phyloP scores from a whole-genome alignment of 768 basidiomycete species.

The Boletellus ananiceps region DNA sequence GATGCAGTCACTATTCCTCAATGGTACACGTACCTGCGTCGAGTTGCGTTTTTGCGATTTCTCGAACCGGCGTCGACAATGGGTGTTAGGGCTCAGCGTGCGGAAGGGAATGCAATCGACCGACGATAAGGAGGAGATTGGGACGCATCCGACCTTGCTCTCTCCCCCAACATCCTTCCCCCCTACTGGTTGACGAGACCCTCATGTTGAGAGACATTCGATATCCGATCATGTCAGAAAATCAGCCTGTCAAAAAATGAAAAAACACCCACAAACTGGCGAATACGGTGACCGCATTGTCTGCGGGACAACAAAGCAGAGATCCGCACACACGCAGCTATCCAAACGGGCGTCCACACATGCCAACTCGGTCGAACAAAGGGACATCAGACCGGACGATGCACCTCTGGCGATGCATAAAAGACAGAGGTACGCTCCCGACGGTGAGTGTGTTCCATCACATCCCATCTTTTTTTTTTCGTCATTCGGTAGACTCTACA shows the following conservation, averaged over 20 bases:
- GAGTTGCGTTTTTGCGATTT: too few species aligned
- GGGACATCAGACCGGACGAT: background rate
- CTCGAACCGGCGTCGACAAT: too few species aligned
- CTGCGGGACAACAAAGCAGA: background rate
- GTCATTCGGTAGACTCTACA: too few species aligned
- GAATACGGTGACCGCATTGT: background rate
- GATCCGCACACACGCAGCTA: background rate
- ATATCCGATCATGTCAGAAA: background rate
- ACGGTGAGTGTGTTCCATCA: background rate
- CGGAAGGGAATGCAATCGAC: too few species aligned
- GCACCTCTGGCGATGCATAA: background rate
- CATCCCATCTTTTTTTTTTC: background rate
- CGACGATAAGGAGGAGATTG: too few species aligned
- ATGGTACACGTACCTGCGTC: too few species aligned
- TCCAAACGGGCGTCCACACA: background rate
- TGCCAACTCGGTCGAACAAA: conserved; percentile 1
- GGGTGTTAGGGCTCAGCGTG: too few species aligned
- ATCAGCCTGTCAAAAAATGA: background rate
- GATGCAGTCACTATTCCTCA: too few species aligned
- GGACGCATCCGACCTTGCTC: too few species aligned
- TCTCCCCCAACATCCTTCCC: too few species aligned
- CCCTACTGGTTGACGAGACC: too few species aligned
- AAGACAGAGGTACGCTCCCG: background rate
- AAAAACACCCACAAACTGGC: background rate
- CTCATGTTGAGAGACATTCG: background rate